Evolutionary conservation across 225 moss, liverwort and hornwort genomes (phyloP).

Genomic region (Neckera pumila): DNA sequence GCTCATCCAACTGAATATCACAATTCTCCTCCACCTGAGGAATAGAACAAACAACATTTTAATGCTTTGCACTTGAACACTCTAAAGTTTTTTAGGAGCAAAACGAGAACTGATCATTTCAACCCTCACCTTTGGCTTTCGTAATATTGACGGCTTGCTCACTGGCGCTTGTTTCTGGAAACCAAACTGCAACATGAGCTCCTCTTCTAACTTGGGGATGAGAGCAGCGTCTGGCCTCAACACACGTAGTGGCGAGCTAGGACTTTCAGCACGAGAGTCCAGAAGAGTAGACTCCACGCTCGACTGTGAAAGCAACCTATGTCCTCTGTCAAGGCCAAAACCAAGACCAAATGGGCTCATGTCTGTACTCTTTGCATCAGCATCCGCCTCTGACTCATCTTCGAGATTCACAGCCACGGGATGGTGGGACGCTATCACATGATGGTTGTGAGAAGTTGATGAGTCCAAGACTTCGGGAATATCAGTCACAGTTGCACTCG

Average conservation of each 20-base stretch:
- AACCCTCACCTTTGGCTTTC: conserved; percentile 32
- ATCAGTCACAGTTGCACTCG: conserved; percentile 37
- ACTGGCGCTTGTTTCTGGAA: conserved; percentile 14
- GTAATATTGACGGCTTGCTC: conserved; percentile 17
- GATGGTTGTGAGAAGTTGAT: conserved; percentile 24
- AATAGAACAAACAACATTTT: not conserved
- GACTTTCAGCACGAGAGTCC: conserved; percentile 48
- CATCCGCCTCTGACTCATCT: conserved; percentile 31
- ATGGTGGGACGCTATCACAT: not conserved
- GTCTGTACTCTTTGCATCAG: conserved; percentile 36
- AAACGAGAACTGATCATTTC: not conserved
- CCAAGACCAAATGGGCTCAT: conserved; percentile 25
- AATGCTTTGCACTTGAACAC: not conserved
- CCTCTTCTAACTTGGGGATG: conserved; percentile 35
- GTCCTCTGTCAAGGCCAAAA: conserved; percentile 8
- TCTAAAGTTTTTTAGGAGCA: not conserved
- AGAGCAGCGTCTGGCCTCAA: conserved; percentile 15
- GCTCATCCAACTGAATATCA: conserved; percentile 8
- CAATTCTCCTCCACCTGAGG: conserved; percentile 23
- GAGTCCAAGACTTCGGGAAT: conserved; percentile 32
- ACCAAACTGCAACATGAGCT: conserved; percentile 31
- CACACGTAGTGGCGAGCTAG: conserved; percentile 39
- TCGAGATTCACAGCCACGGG: conserved; percentile 6
- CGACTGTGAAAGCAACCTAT: conserved; percentile 29
- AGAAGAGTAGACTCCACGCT: conserved; percentile 46